Evolutionary conservation across 2,329 filamentous ascomycete species (phyloP), one percentile per base, ranked within the genome.

Genomic region (Clarireedia hainanense): DNA sequence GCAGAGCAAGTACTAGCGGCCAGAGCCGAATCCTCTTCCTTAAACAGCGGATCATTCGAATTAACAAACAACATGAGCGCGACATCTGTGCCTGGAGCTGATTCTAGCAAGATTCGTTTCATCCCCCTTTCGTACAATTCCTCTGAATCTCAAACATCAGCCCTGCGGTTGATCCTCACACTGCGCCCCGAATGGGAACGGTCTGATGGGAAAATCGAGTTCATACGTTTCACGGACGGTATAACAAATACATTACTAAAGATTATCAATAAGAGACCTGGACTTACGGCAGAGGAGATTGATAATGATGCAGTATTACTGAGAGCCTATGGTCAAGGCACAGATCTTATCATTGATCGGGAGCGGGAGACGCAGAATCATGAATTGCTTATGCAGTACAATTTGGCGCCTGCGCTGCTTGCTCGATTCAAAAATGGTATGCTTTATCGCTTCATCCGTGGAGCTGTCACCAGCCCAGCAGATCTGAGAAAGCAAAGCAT

Each of bases 381-480:
- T 73, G 91, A 91, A 69, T 80, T 96, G 56, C 84, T 97, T 60
- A 90, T 91, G 74, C 83, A 82, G 63, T 78, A 91, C 66, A 83
- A 85, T 65, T 84, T 99, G 53, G 94, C 94, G 20, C 94, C 94
- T 39, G 78, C 88, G 59, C 79, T 99, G 52, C 80, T 97, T 57
- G 94, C 91, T 54, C 87, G 91, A 63, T 99, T 99, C 77, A 80
- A 91, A 66, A 99, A 99, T 70, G 94, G 94, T 64, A 89, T 99
- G 74, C 80, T 99, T 67, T 99, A 99, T 76, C 84, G 88, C 64
- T 99, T 87, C 74, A 87, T 97, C 63, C 82, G 83, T 60, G 94
- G 94, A 52, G 82, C 80, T 61, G 87, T 89, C 53, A 91, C 91
- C 65, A 81, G 84, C 52, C 88, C 92, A 47, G 80, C 85, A 64